These are phyloP conservation scores for Clarireedia homoeocarpa DNA, from an alignment of 2,329 filamentous ascomycete species.

Conservation along the genomic window DNA sequence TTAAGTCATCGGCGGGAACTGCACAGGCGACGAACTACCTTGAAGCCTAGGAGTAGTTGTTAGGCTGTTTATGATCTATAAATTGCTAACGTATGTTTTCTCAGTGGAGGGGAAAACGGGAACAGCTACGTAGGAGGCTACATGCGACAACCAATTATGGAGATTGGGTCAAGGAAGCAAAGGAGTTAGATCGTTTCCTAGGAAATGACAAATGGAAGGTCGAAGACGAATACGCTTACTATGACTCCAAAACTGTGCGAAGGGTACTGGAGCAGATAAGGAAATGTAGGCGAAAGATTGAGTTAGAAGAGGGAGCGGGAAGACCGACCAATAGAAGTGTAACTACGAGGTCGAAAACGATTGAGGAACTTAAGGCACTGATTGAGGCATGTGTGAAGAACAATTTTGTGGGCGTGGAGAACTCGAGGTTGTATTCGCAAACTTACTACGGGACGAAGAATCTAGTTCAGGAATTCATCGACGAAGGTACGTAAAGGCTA, in stretches of 20 bases:
- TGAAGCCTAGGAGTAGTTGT: background rate
- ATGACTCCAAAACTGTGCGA: constrained; percentile 77
- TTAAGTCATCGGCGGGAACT: background rate
- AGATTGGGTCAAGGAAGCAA: constrained; percentile 77
- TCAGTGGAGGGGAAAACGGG: constrained; percentile 68
- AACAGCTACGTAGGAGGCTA: constrained; percentile 63
- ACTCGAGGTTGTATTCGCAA: constrained; percentile 89
- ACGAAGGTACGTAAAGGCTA: constrained; percentile 54
- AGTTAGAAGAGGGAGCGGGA: constrained; percentile 47
- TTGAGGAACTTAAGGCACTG: constrained; percentile 70
- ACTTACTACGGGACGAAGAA: constrained; percentile 98
- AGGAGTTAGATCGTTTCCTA: constrained; percentile 70
- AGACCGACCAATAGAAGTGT: constrained; percentile 29
- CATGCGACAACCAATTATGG: constrained; percentile 65
- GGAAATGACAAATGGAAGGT: constrained; percentile 77
- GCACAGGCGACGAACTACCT: background rate
- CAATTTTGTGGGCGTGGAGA: constrained; percentile 94
- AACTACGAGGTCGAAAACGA: constrained; percentile 38
- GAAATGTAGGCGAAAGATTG: constrained; percentile 46
- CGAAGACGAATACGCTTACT: constrained; percentile 72
- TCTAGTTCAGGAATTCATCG: constrained; percentile 80
- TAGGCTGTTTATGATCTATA: background rate
- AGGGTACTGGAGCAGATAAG: constrained; percentile 70
- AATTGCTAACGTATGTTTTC: constrained; percentile 46
- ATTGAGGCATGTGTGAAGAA: constrained; percentile 92